Conservation (phyloP, 2,329 filamentous ascomycete species). For the Bisporella sp. region DNA sequence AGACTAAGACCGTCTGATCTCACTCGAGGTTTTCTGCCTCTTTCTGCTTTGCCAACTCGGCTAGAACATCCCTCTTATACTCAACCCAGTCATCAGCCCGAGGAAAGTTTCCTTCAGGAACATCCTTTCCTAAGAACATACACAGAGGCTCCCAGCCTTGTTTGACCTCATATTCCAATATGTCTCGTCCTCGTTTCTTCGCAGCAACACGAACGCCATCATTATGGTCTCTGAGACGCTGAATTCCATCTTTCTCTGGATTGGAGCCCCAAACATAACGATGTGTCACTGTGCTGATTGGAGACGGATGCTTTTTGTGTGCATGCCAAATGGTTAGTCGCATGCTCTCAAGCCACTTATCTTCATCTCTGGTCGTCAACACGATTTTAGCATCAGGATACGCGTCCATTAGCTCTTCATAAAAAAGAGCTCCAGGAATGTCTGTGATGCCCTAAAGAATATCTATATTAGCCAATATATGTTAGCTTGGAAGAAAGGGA, state of each 20-base stretch:
- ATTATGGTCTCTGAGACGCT: slow-evolving; percentile 7
- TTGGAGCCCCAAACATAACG: slow-evolving; percentile 6
- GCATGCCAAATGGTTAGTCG: slow-evolving; percentile 5
- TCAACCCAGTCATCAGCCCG: no score
- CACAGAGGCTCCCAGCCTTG: slow-evolving; percentile 15
- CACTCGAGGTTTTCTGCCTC: no score
- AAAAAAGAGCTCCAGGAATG: slow-evolving; percentile 27
- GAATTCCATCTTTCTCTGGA: slow-evolving; percentile 4
- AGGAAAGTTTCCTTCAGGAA: slow-evolving; percentile 2
- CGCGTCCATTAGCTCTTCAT: slow-evolving; percentile 15
- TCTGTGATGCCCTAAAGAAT: slow-evolving; percentile 22
- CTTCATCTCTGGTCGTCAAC: slow-evolving; percentile 12
- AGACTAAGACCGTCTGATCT: no score
- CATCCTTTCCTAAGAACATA: slow-evolving; percentile 11
- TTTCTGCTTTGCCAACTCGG: no score
- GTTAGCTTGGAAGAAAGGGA: background rate
- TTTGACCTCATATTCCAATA: slow-evolving; percentile 11
- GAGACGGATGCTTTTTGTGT: background rate
- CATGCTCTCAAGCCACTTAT: slow-evolving; percentile 12
- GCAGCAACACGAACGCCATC: slow-evolving; percentile 2
- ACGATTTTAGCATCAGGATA: slow-evolving; percentile 16
- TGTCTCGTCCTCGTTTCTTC: slow-evolving; percentile 1
- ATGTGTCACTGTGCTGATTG: background rate
- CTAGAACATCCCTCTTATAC: no score
- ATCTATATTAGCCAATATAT: background rate